A percentile compares a stretch with the other conserved stretches of the same genome.
Evolutionary conservation across 345 rosid species (phyloP).

Genomic region (Populus euphratica): DNA sequence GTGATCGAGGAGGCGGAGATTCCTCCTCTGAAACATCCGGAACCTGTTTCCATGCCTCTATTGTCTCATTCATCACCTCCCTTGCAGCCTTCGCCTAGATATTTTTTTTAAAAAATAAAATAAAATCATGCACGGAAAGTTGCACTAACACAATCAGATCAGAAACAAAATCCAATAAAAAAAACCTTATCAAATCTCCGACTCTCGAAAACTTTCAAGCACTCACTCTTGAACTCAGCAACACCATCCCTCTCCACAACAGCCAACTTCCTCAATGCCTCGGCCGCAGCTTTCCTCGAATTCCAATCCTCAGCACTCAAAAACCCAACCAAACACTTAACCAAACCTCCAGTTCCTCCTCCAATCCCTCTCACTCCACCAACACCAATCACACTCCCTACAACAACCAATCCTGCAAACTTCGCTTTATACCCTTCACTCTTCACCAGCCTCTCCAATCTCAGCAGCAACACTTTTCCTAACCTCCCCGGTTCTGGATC

Average conservation of each 20-base stretch:
- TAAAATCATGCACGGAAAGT: neutral
- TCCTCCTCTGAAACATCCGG: conserved; percentile 77
- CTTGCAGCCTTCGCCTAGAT: conserved; percentile 82
- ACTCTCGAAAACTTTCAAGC: conserved; percentile 62
- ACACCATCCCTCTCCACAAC: conserved; percentile 59
- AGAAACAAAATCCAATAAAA: conserved; percentile 1
- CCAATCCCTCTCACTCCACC: conserved; percentile 49
- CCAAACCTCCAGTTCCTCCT: conserved; percentile 39
- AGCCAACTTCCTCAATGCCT: conserved; percentile 72
- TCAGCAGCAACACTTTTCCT: conserved; percentile 43
- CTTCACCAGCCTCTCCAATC: conserved; percentile 70
- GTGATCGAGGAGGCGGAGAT: conserved; percentile 64
- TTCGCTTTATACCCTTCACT: conserved; percentile 68
- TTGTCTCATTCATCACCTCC: conserved; percentile 83
- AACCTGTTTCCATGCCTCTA: conserved; percentile 90
- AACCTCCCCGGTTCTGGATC: conserved; percentile 64
- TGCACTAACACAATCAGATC: conserved; percentile 7
- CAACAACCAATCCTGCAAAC: conserved; percentile 65
- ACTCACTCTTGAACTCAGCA: conserved; percentile 61
- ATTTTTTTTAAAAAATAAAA: neutral
- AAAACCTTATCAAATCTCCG: conserved; percentile 82
- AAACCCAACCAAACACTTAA: conserved; percentile 55
- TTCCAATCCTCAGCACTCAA: conserved; percentile 82
- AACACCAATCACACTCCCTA: conserved; percentile 77
- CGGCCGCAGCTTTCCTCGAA: conserved; percentile 84